phyloP scores from a whole-genome alignment of 331 rosid genomes.

The Arachis monticola region DNA sequence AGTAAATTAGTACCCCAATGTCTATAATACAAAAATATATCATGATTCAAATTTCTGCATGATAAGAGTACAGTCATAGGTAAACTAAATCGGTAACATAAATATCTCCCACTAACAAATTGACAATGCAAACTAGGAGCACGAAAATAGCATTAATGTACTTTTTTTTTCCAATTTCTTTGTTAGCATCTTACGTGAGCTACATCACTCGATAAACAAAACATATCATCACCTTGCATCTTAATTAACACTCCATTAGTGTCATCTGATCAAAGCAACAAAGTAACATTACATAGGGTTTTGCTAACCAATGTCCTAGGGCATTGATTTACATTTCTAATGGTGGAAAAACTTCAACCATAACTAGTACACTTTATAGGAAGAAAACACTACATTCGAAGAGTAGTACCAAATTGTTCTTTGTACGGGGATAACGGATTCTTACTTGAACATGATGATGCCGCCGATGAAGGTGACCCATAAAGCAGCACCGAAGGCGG shows the following conservation, averaged over 20 bases:
- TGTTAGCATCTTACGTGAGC: no score
- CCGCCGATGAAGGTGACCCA: slow-evolving; percentile 99
- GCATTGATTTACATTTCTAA: no score
- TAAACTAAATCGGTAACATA: background rate
- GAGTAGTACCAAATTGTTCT: no score
- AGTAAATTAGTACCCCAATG: background rate
- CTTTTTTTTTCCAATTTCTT: background rate
- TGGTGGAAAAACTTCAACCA: no score
- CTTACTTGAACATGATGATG: slow-evolving; percentile 94
- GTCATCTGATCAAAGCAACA: background rate
- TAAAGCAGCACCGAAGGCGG: slow-evolving; percentile 86
- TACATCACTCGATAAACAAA: background rate
- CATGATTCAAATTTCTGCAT: background rate
- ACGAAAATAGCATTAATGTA: background rate
- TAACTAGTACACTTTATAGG: no score
- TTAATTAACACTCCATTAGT: background rate
- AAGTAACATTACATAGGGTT: no score
- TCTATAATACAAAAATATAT: background rate
- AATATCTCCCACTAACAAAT: background rate
- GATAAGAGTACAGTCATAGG: background rate
- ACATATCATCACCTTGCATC: background rate
- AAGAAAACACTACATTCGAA: no score
- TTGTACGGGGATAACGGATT: background rate
- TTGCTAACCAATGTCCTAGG: no score
- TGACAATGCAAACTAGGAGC: background rate